Evolutionary conservation across 352 stramenopile species (phyloP), one percentile per base, ranked within the genome.

Genomic region (Pythium aristosporum): DNA sequence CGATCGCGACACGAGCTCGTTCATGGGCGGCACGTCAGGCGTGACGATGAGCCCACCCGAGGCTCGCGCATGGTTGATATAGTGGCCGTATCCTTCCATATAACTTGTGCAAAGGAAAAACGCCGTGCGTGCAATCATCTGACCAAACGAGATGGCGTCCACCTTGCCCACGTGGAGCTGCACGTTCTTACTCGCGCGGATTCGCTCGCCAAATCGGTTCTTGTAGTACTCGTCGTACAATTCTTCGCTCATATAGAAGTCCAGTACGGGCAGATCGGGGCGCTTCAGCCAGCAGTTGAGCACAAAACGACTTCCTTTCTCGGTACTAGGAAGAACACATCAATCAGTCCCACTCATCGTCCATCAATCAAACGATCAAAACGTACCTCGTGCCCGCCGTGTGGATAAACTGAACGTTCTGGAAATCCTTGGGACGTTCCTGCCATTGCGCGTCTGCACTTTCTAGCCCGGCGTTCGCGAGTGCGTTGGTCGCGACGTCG

Each of bases 61-160:
- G 12, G 78, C 75, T 10, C 77, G 74, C 20, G 78, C 80, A 28
- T 89, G 80, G 67, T 89, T 89, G 58, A 87, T 87, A 61, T 89
- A 89, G 68, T 87, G 80, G 11, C 80, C 82, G 47, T 84, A 91
- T 7, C 82, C 79, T 62, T 91, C 82, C 53, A 77, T 69, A 23
- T 68, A 23, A 53, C 82, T 91, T 28, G 82, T 72, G 46, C 82
- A 91, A 63, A 91, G 63, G 52, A 89, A 84, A 51, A 79, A 82
- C 23, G 76, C 59, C 4, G 74, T 58, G 30, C 87, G 71, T 2
- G 75, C 75, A 58, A 91, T 70, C 65, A 87, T 64, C 36, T 74
- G 72, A 30, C 82, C 77, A 57, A 87, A 91, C 10, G 71, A 65
- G n/a, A 67, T 47, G 7, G 74, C 65, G 21, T 65, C 69, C 1